Percentiles rank a stretch among this genome's conserved stretches.
phyloP scores from a whole-genome alignment of 2,329 filamentous ascomycete genomes.

The Trichoderma citrinoviride region DNA sequence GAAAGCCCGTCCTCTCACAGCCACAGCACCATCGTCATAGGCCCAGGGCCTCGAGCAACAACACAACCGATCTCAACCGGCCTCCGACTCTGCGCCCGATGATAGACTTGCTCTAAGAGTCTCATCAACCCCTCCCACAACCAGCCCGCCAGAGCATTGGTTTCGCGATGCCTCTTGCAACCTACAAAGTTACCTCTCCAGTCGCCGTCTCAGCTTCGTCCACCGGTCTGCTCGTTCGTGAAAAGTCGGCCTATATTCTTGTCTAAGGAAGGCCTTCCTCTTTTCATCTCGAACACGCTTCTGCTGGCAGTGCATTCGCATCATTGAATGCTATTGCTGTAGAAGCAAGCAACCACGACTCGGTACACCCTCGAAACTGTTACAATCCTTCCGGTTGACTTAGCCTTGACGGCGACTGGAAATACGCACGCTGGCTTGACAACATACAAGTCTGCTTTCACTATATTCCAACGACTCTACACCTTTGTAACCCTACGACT shows the following conservation, averaged over 20 bases:
- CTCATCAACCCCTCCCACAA: constrained; percentile 12
- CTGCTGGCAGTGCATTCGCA: constrained; percentile 30
- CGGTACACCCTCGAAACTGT: constrained; percentile 33
- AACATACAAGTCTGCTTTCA: constrained; percentile 14
- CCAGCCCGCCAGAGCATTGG: constrained; percentile 33
- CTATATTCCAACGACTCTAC: not conserved
- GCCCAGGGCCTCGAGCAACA: not conserved
- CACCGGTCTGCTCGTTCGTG: constrained; percentile 57
- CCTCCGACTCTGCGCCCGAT: constrained; percentile 29
- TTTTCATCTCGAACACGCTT: constrained; percentile 41
- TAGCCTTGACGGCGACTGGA: constrained; percentile 56
- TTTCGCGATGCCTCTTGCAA: constrained; percentile 59
- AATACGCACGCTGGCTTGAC: constrained; percentile 35
- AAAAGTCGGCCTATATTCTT: constrained; percentile 44
- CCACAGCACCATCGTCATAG: constrained; percentile 18
- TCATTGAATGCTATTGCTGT: constrained; percentile 40
- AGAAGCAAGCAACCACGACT: constrained; percentile 40
- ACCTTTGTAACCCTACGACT: not conserved
- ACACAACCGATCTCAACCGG: not conserved
- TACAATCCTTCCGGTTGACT: constrained; percentile 46
- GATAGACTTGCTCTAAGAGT: constrained; percentile 35
- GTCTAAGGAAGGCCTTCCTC: constrained; percentile 42
- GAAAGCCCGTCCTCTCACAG: not conserved
- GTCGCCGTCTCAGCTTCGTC: constrained; percentile 63
- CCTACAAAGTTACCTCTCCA: constrained; percentile 49